Conservation (phyloP, 2,329 filamentous ascomycete species). For the Rhynchosporium agropyri region DNA sequence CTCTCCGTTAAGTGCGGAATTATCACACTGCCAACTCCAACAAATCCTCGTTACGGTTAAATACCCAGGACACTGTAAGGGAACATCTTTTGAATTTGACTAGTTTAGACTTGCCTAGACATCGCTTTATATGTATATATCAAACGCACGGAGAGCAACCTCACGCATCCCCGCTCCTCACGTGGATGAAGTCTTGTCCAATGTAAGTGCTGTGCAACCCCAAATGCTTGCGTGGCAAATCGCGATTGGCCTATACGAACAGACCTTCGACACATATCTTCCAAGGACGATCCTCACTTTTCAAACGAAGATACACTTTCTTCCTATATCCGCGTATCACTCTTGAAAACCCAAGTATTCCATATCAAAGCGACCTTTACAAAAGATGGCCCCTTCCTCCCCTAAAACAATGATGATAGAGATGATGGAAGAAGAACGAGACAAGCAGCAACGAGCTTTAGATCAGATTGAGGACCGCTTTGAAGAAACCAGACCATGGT, state of each 20-base stretch:
- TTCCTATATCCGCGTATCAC: background rate
- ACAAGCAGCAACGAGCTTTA: background rate
- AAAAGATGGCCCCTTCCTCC: constrained; percentile 3
- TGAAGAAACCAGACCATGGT: constrained; percentile 6
- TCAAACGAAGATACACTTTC: background rate
- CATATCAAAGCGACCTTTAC: constrained; percentile 3
- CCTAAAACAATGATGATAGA: constrained; percentile 2
- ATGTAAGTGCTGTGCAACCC: background rate
- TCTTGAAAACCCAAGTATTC: background rate
- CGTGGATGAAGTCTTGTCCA: too few relatives aligned
- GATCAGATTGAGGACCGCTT: constrained; percentile 1
- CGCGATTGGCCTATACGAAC: background rate
- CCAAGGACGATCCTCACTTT: background rate
- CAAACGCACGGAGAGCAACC: too few relatives aligned
- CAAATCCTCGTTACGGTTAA: too few relatives aligned
- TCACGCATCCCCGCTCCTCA: too few relatives aligned
- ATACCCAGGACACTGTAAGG: too few relatives aligned
- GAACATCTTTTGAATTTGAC: too few relatives aligned
- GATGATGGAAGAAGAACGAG: constrained; percentile 2
- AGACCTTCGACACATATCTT: background rate
- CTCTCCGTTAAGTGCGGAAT: too few relatives aligned
- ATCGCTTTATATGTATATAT: too few relatives aligned
- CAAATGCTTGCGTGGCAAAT: background rate
- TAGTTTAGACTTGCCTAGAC: too few relatives aligned
- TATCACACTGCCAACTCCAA: too few relatives aligned